These are phyloP conservation scores for Wickerhamiella musiphila DNA, from an alignment of 805 yeast genomes.

Conservation along the genomic window DNA sequence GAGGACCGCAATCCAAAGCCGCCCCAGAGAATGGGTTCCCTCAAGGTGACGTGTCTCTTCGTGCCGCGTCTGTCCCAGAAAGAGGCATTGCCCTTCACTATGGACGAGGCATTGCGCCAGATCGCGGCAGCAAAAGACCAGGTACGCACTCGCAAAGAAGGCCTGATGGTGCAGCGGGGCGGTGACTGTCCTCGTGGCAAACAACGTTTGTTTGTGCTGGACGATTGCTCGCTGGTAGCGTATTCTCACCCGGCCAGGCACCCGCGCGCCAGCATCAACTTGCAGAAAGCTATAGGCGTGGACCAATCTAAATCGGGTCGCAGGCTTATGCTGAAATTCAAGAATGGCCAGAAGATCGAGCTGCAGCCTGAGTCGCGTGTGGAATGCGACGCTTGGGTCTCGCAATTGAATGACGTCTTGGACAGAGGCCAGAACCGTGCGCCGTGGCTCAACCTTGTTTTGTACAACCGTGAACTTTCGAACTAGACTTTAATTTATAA, in stretches of 20 bases:
- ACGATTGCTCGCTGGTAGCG: constrained; percentile 57
- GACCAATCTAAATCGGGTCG: constrained; percentile 22
- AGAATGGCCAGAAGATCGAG: constrained; percentile 55
- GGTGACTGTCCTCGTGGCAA: constrained; percentile 55
- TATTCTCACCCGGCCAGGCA: constrained; percentile 53
- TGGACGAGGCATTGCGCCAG: constrained; percentile 26
- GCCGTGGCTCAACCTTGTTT: constrained; percentile 14
- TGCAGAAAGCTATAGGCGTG: constrained; percentile 43
- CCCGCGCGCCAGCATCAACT: constrained; percentile 59
- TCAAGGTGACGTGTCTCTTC: constrained; percentile 39
- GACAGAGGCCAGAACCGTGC: constrained; percentile 8
- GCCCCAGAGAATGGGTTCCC: constrained; percentile 17
- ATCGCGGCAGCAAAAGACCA: constrained; percentile 16
- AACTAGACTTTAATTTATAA: background rate
- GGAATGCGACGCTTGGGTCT: constrained; percentile 46
- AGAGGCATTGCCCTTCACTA: constrained; percentile 41
- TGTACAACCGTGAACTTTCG: constrained; percentile 5
- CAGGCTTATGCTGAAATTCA: constrained; percentile 27
- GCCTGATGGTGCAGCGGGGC: constrained; percentile 73
- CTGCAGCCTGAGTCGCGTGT: constrained; percentile 50
- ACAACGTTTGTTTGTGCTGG: constrained; percentile 55
- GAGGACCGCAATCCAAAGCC: background rate
- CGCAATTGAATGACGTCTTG: constrained; percentile 4
- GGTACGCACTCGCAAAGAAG: constrained; percentile 28
- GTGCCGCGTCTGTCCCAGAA: constrained; percentile 35